Conservation (phyloP, 768 basidiomycete species). For the Russula compacta region DNA sequence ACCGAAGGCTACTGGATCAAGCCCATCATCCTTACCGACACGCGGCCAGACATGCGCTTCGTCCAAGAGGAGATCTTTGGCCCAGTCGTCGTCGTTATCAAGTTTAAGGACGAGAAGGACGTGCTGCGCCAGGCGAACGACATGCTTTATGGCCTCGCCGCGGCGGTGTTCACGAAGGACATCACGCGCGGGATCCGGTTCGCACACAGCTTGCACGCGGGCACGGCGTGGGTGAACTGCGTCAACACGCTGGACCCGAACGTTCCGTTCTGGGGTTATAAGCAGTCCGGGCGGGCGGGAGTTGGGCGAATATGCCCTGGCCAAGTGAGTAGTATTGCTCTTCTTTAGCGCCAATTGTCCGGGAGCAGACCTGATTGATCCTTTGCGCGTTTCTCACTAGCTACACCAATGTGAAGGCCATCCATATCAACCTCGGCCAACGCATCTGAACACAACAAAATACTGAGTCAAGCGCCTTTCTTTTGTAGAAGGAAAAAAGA, state of each 20-base stretch:
- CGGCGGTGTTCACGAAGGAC: constrained; percentile 77
- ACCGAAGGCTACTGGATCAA: constrained; percentile 52
- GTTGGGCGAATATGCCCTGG: constrained; percentile 45
- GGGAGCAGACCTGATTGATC: too few species aligned
- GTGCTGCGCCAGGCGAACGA: constrained; percentile 75
- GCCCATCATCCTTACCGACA: constrained; percentile 53
- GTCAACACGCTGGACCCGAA: constrained; percentile 32
- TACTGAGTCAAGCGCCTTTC: too few species aligned
- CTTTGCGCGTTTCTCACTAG: neutral
- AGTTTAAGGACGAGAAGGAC: constrained; percentile 55
- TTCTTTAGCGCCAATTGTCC: neutral
- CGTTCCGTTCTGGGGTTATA: constrained; percentile 60
- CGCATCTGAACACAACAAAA: neutral
- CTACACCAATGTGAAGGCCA: constrained; percentile 17
- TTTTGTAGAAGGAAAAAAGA: too few species aligned
- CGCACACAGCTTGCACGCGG: constrained; percentile 69
- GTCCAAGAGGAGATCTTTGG: constrained; percentile 55
- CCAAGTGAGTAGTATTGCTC: constrained; percentile 20
- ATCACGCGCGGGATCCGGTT: constrained; percentile 64
- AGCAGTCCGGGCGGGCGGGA: constrained; percentile 65
- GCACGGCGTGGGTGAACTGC: constrained; percentile 64
- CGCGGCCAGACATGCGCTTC: constrained; percentile 46
- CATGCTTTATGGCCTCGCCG: constrained; percentile 78
- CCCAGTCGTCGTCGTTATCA: constrained; percentile 56
- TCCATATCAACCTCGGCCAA: constrained; percentile 17